Evolutionary conservation across 192 early-diverging fungal genomes (phyloP).

Genomic region (Cetraspora pellucida): DNA sequence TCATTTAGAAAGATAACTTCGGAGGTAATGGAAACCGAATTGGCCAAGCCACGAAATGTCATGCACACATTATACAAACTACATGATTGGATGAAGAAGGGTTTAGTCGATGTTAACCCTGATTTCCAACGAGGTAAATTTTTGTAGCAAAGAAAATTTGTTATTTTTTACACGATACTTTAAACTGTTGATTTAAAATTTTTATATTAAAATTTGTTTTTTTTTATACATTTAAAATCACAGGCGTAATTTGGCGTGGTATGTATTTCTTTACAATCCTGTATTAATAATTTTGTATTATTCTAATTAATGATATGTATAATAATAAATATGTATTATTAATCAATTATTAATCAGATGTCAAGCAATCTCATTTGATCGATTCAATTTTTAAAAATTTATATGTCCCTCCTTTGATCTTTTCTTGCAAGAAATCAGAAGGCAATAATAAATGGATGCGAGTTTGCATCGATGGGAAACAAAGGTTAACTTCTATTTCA

Average conservation of each 20-base stretch:
- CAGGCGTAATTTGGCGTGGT: no score
- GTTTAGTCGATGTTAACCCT: not conserved
- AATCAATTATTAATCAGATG: not conserved
- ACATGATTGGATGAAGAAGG: not conserved
- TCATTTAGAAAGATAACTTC: no score
- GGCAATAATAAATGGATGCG: not conserved
- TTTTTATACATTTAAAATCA: no score
- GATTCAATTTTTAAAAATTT: slow-evolving; percentile 36
- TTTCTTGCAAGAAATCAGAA: slow-evolving; percentile 8
- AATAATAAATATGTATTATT: no score
- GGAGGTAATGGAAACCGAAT: not conserved
- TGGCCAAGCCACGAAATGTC: not conserved
- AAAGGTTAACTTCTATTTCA: slow-evolving; percentile 38
- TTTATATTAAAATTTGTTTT: no score
- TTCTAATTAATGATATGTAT: no score
- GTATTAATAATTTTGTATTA: no score
- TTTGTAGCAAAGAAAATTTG: not conserved
- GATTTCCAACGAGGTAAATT: not conserved
- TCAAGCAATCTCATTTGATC: slow-evolving; percentile 25
- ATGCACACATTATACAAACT: not conserved
- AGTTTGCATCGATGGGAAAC: slow-evolving; percentile 41
- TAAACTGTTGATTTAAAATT: no score
- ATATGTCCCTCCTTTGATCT: slow-evolving; percentile 34
- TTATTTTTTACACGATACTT: no score
- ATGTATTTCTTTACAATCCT: no score